phyloP scores from a whole-genome alignment of 2,329 filamentous ascomycete species.

The Colletotrichum lindemuthianum region DNA sequence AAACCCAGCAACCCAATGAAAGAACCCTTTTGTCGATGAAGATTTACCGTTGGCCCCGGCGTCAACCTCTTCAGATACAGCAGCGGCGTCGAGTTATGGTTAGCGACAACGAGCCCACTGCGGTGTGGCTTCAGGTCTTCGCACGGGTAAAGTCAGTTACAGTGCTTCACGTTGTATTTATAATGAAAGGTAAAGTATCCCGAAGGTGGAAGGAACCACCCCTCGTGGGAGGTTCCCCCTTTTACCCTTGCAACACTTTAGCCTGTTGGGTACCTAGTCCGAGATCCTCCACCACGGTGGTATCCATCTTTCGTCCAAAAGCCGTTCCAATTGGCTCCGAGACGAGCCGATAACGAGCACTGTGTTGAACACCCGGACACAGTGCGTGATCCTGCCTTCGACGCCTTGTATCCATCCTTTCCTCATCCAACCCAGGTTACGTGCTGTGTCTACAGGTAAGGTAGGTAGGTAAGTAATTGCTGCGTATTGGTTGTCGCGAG shows the following conservation, averaged over 20 bases:
- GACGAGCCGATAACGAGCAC: slow-evolving; percentile 6
- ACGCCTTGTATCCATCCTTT: slow-evolving; percentile 17
- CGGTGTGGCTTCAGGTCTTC: background rate
- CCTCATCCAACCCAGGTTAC: slow-evolving; percentile 18
- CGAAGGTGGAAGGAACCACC: too few species aligned
- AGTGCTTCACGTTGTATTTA: too few species aligned
- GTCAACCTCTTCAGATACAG: background rate
- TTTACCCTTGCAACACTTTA: background rate
- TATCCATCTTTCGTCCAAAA: background rate
- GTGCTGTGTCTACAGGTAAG: too few species aligned
- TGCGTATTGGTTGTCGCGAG: too few species aligned
- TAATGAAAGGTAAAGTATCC: too few species aligned
- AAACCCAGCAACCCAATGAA: background rate
- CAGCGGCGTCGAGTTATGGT: too few species aligned
- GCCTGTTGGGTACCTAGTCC: slow-evolving; percentile 14
- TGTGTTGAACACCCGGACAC: slow-evolving; percentile 13
- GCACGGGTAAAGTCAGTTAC: background rate
- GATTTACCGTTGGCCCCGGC: slow-evolving; percentile 24
- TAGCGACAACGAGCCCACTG: too few species aligned
- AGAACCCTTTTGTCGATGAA: slow-evolving; percentile 21
- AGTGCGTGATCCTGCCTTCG: slow-evolving; percentile 17
- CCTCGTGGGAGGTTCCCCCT: background rate
- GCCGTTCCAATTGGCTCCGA: slow-evolving; percentile 4
- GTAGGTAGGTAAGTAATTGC: too few species aligned
- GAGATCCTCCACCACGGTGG: slow-evolving; percentile 1